Conservation (phyloP, 2,329 filamentous ascomycete genomes). For the Plectosphaerella plurivora region DNA sequence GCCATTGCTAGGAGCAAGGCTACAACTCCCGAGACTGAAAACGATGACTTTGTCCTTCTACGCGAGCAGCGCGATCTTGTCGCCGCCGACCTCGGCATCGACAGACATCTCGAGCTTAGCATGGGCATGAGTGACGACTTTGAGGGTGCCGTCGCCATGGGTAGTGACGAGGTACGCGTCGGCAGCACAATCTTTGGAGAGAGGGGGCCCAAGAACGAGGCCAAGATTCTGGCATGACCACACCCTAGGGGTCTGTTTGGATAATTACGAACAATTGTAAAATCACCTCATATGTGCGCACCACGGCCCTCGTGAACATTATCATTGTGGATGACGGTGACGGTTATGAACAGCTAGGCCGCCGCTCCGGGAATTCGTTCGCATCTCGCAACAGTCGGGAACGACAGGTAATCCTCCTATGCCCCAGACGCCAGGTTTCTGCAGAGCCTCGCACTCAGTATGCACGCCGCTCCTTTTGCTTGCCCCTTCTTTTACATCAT, state of each 20-base stretch:
- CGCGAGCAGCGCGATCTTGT: constrained; percentile 68
- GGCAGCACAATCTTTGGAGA: constrained; percentile 92
- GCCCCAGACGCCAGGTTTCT: neutral
- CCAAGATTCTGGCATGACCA: constrained; percentile 54
- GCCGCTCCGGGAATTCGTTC: neutral
- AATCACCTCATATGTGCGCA: neutral
- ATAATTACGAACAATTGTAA: neutral
- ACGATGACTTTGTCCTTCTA: constrained; percentile 80
- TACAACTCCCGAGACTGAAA: constrained; percentile 71
- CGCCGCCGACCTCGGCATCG: constrained; percentile 40
- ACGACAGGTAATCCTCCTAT: constrained; percentile 2
- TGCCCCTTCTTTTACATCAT: no score
- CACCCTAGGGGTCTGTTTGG: neutral
- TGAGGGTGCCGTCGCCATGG: constrained; percentile 77
- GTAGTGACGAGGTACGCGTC: constrained; percentile 84
- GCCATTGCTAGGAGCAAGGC: constrained; percentile 82
- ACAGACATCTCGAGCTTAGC: constrained; percentile 72
- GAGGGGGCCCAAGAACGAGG: constrained; percentile 74
- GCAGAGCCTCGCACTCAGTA: no score
- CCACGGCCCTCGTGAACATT: neutral
- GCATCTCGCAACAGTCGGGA: neutral
- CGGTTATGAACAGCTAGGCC: neutral
- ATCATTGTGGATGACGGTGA: neutral
- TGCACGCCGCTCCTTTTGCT: no score
- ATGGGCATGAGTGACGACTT: constrained; percentile 99